phyloP scores from a whole-genome alignment of 176 grass and related monocot species.

The Lolium perenne region DNA sequence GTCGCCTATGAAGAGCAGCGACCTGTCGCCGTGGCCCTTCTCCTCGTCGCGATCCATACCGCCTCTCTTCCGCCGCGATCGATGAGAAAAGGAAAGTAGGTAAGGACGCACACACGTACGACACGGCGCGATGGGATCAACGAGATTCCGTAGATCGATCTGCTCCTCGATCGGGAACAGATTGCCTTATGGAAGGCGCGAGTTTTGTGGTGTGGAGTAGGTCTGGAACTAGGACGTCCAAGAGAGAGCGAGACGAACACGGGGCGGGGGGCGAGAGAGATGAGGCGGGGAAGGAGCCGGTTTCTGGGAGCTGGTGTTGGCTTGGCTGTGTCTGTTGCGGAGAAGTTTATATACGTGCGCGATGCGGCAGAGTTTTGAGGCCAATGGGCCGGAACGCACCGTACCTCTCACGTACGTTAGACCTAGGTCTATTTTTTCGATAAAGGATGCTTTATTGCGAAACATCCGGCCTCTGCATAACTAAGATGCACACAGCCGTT shows the following conservation, averaged over 20 bases:
- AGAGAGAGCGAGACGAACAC: constrained; percentile 23
- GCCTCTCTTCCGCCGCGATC: not conserved
- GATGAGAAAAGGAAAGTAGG: not conserved
- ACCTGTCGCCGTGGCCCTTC: constrained; percentile 54
- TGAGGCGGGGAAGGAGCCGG: constrained; percentile 16
- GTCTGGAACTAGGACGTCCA: constrained; percentile 21
- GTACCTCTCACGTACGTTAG: too few species aligned
- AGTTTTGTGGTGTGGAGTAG: constrained; percentile 25
- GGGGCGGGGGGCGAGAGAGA: not conserved
- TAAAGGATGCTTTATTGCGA: too few species aligned
- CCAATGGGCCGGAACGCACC: too few species aligned
- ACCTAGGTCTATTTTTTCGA: too few species aligned
- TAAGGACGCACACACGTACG: too few species aligned
- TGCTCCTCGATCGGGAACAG: not conserved
- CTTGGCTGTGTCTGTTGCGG: not conserved
- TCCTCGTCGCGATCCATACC: constrained; percentile 65
- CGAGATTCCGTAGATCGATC: constrained; percentile 8
- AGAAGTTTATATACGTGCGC: not conserved
- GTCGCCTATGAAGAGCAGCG: constrained; percentile 67
- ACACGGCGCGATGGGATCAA: not conserved
- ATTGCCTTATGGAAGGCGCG: not conserved
- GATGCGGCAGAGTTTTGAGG: not conserved
- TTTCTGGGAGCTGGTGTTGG: not conserved
- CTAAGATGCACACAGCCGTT: too few species aligned
- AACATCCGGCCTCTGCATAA: too few species aligned